Percentiles rank a stretch among this genome's conserved stretches.
Conservation (phyloP, 192 early-diverging fungal genomes). For the Coemansia sp. region DNA sequence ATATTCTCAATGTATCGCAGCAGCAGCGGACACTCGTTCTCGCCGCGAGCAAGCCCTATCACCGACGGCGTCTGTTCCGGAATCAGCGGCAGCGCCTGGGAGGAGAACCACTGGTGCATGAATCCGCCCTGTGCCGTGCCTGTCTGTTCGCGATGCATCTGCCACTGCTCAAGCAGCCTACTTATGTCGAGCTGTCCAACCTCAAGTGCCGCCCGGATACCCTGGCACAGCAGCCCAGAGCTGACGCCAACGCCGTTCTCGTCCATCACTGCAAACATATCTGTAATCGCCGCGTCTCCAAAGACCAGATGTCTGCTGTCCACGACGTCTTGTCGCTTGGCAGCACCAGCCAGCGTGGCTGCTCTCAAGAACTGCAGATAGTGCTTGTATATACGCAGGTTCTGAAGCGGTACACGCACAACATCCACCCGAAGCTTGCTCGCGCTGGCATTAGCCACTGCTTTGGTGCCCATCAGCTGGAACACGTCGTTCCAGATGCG, state of each 20-base stretch:
- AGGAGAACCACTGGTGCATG: slow-evolving; percentile 34
- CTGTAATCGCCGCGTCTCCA: slow-evolving; percentile 25
- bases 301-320: slow-evolving; percentile 10
- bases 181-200: slow-evolving; percentile 39
- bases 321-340: not conserved
- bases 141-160: slow-evolving; percentile 42
- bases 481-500: slow-evolving; percentile 43
- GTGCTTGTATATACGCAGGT: slow-evolving; percentile 40
- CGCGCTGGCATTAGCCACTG: not conserved
- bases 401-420: slow-evolving; percentile 11
- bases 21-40: slow-evolving; percentile 28
- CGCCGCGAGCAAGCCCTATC: slow-evolving; percentile 23
- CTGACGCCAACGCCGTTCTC: slow-evolving; percentile 32
- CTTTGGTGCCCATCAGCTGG: slow-evolving; percentile 9
- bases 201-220: slow-evolving; percentile 33
- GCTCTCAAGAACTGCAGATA: slow-evolving; percentile 30
- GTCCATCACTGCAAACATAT: slow-evolving; percentile 43
- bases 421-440: not conserved
- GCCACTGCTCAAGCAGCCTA: slow-evolving; percentile 48
- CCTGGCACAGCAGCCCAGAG: slow-evolving; percentile 46
- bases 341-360: slow-evolving; percentile 6
- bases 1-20: not conserved
- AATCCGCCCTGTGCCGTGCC: slow-evolving; percentile 33
- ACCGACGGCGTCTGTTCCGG: slow-evolving; percentile 23
- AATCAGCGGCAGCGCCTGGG: slow-evolving; percentile 29